Evolutionary conservation across 768 basidiomycete genomes (phyloP), one percentile per base, ranked within the genome.

Genomic region (Nidularia sp.): DNA sequence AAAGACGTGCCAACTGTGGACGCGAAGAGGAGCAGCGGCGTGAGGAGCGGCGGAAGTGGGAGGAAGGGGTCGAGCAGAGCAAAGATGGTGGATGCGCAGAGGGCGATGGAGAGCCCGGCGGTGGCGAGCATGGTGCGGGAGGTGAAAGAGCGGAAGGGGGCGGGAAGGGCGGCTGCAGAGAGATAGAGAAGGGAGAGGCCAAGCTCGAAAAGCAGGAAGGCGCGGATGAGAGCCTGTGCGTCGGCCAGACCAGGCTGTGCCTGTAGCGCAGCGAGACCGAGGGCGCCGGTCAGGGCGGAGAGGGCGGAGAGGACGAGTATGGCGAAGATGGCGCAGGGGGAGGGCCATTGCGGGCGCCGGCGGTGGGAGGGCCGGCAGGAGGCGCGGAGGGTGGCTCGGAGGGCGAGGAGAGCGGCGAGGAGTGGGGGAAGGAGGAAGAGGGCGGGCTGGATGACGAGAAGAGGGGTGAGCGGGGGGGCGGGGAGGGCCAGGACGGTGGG

Each of bases 211-310:
- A 41, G 12, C 39, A 41, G 39, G 15, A 41, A 41, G 15, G 39
- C 39, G 15, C 15, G 39, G 39, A 41, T 41, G 15, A 41, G 12
- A 10, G 10, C 39, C 12, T 18, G 12, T 41, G 39, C 39, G 15
- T 41, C 39, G 10, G 39, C 39, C 12, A 41, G 39, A 18, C 3
- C 39, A 18, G 10, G 12, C 15, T 41, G 12, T 10, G 12, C 15
- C 10, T 41, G 10, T 41, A 18, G 10, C 15, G 39, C 39, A 12
- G 10, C 15, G 39, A 41, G 39, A 18, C 39, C 39, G 3, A 41
- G 12, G 60, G 56, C 64, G 52, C 57, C 55, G 50, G 60, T 60
- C 55, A 65, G 54, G 50, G 57, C 39, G 60, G 51, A 29, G 22
- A 34, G 48, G 22, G 50, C 42, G 34, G 33, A 55, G 12, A 34